Conservation (phyloP, 106 monocot species). For the Allium cepa region DNA sequence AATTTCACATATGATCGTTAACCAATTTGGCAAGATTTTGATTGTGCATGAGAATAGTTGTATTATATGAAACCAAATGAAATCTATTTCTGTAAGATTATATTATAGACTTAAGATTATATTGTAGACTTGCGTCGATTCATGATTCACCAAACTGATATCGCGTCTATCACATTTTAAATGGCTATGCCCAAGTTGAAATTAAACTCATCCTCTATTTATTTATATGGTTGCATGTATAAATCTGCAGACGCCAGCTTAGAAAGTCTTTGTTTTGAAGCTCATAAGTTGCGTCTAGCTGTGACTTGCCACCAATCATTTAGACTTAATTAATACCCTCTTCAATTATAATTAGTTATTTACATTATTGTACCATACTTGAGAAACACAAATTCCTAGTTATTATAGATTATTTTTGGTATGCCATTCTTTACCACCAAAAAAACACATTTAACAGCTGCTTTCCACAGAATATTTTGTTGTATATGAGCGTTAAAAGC, state of each 20-base stretch:
- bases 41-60: no score
- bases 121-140: neutral
- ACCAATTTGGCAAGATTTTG: no score
- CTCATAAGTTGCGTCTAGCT: conserved; percentile 5
- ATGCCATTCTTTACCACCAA: no score
- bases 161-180: neutral
- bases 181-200: neutral
- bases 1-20: no score
- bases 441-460: no score
- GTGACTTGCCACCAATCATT: conserved; percentile 5
- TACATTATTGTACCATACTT: no score
- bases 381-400: no score
- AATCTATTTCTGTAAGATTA: neutral
- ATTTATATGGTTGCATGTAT: conserved; percentile 1
- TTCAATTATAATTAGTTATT: conserved; percentile 4
- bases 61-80: neutral
- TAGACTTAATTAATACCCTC: neutral
- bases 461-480: no score
- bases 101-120: no score
- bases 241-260: neutral
- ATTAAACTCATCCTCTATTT: neutral
- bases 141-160: neutral
- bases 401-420: no score
- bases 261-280: neutral
- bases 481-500: no score